Base-by-base conservation (phyloP, 371 early-diverging fungal species). In the Gilbertella persicaria region DNA sequence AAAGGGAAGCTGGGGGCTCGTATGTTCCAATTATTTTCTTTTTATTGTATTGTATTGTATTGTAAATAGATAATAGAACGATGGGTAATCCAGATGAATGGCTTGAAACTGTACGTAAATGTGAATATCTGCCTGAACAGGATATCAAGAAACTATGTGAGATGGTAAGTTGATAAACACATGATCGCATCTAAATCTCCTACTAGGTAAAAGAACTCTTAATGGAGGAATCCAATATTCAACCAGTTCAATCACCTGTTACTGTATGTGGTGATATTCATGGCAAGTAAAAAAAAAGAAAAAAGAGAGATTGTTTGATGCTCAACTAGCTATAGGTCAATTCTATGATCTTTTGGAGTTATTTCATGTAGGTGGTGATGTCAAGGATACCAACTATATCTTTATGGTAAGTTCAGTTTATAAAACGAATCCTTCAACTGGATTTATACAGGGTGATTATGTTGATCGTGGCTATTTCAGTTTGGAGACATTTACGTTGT, bases 381-480 rank as follows among this genome's bases (percentile, higher is more conserved):
- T 93, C 10, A 96, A 99, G 14, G 93, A 98, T 67, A 99, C 99
- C 50, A 99, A 97, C 69, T 99, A 99, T 71, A 86, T 99, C 41
- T 98, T 98, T 70, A 96, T 99, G 96, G 92, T 80, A 60, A 46
- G n/a, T n/a, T n/a, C n/a, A n/a, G n/a, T n/a, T n/a, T n/a, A n/a
- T n/a, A n/a, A n/a, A n/a, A n/a, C n/a, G n/a, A n/a, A n/a, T n/a
- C n/a, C n/a, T n/a, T n/a, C n/a, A n/a, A n/a, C 12, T 21, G 30
- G 8, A 35, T 26, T 25, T 6, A 1, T 17, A 14, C 35, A 75
- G 71, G 97, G 99, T 38, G 99, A 99, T 82, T 99, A 97, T 71
- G 99, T 99, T 37, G 99, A 99, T 75, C 93, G 99, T 58, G 99
- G 99, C 14, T 98, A 96, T 73, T 98, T 99, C 76, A 96, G 96